Evolutionary conservation across 257 asterid species (phyloP), one percentile per base, ranked within the genome.

Genomic region (Scutellaria minor): DNA sequence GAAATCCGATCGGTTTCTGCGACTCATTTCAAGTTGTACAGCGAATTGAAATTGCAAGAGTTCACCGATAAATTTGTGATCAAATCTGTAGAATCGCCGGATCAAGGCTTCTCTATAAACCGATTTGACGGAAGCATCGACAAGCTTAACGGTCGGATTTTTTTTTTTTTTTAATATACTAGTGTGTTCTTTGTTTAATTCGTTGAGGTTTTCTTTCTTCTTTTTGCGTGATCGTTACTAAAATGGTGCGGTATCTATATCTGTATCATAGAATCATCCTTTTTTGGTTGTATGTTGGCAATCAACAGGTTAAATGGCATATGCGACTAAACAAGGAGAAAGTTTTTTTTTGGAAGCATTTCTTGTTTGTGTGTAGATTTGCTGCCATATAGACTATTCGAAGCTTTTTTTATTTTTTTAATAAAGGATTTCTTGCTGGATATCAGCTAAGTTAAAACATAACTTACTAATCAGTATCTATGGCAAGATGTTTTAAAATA

Each of bases 41-140:
- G 85, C 84, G 89, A 88, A 73, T 63, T 92, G 86, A 90, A 85
- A 79, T 81, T 95, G 37, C 85, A 77, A 35, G 99, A 92, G 71
- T 90, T 87, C 51, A 7, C 77, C 6, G 86, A 95, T 20, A 85
- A 84, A 73, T 88, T 85, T 77, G 84, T 84, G 65, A 82, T 95
- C 74, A 85, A 79, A 65, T 80, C 97, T 18, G 73, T 79, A 45
- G 93, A 88, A 62, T 88, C 89, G 59, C 91, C 90, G 71, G 87
- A 84, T 69, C 92, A 82, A 68, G 96, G 95, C 74, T 95, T 95
- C 90, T 88, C 89, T 12, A 70, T 92, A 9, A 83, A 79, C 81
- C 92, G 92, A 59, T 81, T 40, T 22, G 93, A 89, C 47, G 98
- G 97, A 35, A 82, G 47, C 81, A 82, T 90, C 72, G 78, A 79